Evolutionary conservation across 257 asterid species (phyloP), one percentile per base, ranked within the genome.

Genomic region (Paraleonurus japonicus): DNA sequence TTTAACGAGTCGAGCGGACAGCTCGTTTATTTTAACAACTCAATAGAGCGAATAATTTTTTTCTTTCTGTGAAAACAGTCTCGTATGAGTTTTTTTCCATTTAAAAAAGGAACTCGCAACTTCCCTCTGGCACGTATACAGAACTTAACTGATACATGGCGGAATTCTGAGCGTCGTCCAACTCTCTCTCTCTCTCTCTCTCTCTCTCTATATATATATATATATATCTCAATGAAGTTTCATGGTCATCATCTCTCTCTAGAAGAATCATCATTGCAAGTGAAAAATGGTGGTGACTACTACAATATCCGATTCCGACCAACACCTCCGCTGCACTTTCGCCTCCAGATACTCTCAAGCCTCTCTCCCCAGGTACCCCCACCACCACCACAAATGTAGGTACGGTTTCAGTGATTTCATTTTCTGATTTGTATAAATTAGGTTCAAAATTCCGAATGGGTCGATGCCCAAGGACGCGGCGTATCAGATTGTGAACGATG

Each of bases 391-490:
- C 32, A 1, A 17, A 4, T 1, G 1, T 1, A 54, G 11, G 27
- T 12, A 1, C 20, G 9, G 7, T 13, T 53, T 6, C 24, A 15
- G 16, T 64, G 19, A 12, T 15, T 51, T 3, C 3, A 9, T 55
- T 23, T 37, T 57, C 27, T 43, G 54, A 23, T 57, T 24, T 27
- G 39, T 15, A 1, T n/a, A 9, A 23, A n/a, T 3, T 37, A 82
- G 90, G 81, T 88, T 80, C 20, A 86, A 75, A 83, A 81, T 90
- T 41, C 91, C 91, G 0, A 15, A 16, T 33, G 83, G 30, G 19
- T 37, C 86, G 45, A 88, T 86, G 89, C 93, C 95, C 0, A 90
- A 86, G 71, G 96, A 90, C 0, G 96, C 91, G 28, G 96, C 95
- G 20, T 88, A 77, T 59, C 95, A 90, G 78, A 77, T 82, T 15